Base-by-base conservation (phyloP, 139 green algal species). In the Tetratostichococcus sp. region DNA sequence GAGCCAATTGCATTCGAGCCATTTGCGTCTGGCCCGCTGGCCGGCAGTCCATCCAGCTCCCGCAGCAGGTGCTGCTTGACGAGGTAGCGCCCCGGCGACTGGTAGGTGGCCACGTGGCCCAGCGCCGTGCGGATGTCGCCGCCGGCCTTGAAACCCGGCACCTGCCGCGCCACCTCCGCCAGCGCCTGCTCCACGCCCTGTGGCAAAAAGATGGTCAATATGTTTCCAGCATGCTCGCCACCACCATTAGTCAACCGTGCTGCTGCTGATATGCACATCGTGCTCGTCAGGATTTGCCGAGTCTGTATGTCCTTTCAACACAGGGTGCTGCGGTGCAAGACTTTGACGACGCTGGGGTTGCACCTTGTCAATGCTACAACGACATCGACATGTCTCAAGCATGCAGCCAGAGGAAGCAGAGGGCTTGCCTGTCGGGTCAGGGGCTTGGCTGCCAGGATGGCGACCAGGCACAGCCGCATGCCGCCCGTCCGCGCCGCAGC, bases 121-220 rank as follows among this genome's bases (percentile, higher is more conserved):
- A 68, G 43, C 21, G 28, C 30, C 30, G 11, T 26, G 43, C 21
- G 71, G 42, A 30, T 75, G 71, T 30, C 50, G 42, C 50, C 32
- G 71, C 71, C 68, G 39, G 43, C 16, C 31, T 33, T 34, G 30
- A 30, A 30, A 19, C 30, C 35, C 23, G 65, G 28, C 65, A 70
- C 65, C 16, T 8, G n/a, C n/a, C 30, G 14, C 8, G n/a, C n/a
- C 32, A 70, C 28, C 65, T 70, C 65, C 19, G 65, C 65, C 65
- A 70, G 32, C 23, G 65, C 65, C 23, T 70, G 65, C 65, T 70
- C 65, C n/a, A 70, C 28, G 19, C 50, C 19, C 50, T 62, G 50
- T 17, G 26, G 50, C 50, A 26, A 26, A 28, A 62, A 26, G 22
- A 17, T 50, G 39, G 6, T 50, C 11, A 11, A 50, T 50, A 11